Conservation (phyloP, 2,329 filamentous ascomycete species). For the Harringtonia lauricola region DNA sequence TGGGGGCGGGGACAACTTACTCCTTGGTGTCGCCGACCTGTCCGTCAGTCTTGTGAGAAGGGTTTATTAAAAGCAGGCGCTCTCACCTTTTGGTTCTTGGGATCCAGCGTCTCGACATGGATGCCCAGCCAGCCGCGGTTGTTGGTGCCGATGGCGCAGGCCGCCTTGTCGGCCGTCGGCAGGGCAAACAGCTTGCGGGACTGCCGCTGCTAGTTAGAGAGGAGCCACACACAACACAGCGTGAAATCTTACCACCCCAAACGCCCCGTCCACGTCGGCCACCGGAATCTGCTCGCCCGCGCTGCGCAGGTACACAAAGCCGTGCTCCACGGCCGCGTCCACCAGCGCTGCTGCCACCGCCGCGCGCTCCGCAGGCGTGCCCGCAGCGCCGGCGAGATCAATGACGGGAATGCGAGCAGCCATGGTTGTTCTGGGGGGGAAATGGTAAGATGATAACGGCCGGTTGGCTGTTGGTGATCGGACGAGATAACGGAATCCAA, state of each 20-base stretch:
- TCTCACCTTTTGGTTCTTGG: constrained; percentile 70
- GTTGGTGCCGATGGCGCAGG: constrained; percentile 64
- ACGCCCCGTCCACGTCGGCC: constrained; percentile 57
- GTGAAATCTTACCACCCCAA: constrained; percentile 51
- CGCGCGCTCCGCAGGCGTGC: constrained; percentile 10
- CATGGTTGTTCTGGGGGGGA: no score
- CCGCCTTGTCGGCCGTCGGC: constrained; percentile 59
- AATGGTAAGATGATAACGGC: no score
- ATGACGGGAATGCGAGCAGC: constrained; percentile 62
- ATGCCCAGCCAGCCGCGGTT: constrained; percentile 86
- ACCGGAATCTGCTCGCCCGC: constrained; percentile 56
- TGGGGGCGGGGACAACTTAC: constrained; percentile 32
- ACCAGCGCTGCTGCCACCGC: constrained; percentile 58
- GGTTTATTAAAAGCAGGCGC: no score
- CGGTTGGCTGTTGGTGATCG: no score
- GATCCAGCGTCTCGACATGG: constrained; percentile 81
- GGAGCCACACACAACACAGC: neutral
- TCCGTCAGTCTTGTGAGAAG: no score
- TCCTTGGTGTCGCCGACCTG: constrained; percentile 82
- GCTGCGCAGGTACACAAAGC: constrained; percentile 84
- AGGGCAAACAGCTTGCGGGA: constrained; percentile 63
- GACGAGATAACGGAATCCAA: no score
- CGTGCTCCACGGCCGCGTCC: constrained; percentile 68
- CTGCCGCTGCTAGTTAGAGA: constrained; percentile 24
- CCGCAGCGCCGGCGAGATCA: constrained; percentile 51